Evolutionary conservation across 176 grass and related monocot genomes (phyloP).

Genomic region (Tillandsia fasciculata): DNA sequence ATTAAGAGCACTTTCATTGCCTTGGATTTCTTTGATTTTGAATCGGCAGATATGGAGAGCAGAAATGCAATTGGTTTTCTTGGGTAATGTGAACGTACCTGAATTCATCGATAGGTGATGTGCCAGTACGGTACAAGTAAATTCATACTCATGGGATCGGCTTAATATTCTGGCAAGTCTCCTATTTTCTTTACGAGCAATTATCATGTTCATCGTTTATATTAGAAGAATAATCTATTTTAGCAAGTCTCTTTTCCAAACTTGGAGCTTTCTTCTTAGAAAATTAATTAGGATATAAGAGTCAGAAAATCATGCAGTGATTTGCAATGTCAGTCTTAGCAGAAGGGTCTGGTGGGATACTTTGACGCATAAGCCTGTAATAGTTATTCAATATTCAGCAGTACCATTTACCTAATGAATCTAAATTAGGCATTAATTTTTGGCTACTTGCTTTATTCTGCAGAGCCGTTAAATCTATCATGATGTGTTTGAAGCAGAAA

Average conservation of each 20-base stretch:
- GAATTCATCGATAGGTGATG: slow-evolving; percentile 65
- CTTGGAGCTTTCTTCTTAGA: not conserved
- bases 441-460: not conserved
- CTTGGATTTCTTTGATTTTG: not conserved
- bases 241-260: not conserved
- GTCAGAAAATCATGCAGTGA: no score
- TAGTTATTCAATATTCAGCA: no score
- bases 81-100: slow-evolving; percentile 43
- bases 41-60: slow-evolving; percentile 78
- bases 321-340: no score
- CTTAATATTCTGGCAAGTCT: not conserved
- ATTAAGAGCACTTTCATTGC: not conserved
- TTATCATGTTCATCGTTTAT: not conserved
- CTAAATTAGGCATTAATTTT: no score
- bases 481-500: not conserved
- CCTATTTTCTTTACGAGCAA: not conserved
- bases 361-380: no score
- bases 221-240: not conserved
- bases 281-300: no score
- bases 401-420: no score
- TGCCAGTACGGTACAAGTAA: slow-evolving; percentile 3
- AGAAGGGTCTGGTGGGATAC: no score
- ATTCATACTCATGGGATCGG: slow-evolving; percentile 1
- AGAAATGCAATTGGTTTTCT: slow-evolving; percentile 67
- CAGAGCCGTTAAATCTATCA: not conserved